Conservation (phyloP, 495 filamentous ascomycete species). For the Tuber calosporum region DNA sequence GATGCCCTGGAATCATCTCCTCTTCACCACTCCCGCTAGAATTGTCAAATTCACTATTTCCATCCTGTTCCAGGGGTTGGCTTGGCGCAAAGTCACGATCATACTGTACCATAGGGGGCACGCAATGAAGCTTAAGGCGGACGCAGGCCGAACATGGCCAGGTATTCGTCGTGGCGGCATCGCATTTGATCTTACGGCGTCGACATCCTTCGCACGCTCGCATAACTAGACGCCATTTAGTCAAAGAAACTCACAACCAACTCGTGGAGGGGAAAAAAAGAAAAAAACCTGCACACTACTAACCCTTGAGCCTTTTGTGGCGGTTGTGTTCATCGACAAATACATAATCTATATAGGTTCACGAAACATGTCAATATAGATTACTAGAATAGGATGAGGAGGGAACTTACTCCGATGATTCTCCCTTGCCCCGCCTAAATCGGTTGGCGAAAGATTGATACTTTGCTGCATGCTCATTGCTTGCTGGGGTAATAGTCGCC, state of each 20-base stretch:
- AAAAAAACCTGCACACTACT: constrained; percentile 38
- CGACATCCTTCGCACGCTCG: constrained; percentile 95
- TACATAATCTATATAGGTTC: constrained; percentile 69
- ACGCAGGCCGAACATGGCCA: constrained; percentile 97
- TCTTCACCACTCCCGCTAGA: constrained; percentile 50
- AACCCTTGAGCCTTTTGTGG: constrained; percentile 95
- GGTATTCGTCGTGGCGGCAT: constrained; percentile 93
- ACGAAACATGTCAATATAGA: constrained; percentile 5
- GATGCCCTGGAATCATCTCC: constrained; percentile 46
- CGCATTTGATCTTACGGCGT: constrained; percentile 88
- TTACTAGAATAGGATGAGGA: constrained; percentile 11
- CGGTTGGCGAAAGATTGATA: constrained; percentile 39
- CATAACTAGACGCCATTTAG: constrained; percentile 63
- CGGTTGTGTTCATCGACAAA: constrained; percentile 99
- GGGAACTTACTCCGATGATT: constrained; percentile 38
- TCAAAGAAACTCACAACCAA: constrained; percentile 12
- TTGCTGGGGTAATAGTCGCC: constrained; percentile 41
- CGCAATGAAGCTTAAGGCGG: constrained; percentile 84
- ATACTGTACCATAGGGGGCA: constrained; percentile 80
- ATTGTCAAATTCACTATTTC: constrained; percentile 45
- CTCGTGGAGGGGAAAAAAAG: constrained; percentile 3
- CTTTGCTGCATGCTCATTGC: constrained; percentile 41
- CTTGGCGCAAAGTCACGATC: constrained; percentile 63
- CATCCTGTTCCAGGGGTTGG: constrained; percentile 34
- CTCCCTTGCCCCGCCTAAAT: constrained; percentile 39